phyloP scores from a whole-genome alignment of 164 flowering plant genomes.

The Echeveria elegans region DNA sequence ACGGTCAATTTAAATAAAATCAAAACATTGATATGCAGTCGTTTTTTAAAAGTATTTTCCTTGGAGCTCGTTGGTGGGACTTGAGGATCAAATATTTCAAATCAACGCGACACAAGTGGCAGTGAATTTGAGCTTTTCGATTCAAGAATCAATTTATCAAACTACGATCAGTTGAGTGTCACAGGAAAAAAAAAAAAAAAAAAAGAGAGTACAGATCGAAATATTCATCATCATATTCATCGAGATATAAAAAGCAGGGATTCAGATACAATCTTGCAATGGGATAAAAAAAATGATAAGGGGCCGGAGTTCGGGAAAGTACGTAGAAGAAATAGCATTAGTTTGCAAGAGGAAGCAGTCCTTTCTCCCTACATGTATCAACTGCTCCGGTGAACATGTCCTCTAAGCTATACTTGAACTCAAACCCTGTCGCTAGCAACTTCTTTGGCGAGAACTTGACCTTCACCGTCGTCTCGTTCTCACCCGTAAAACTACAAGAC shows the following conservation, averaged over 20 bases:
- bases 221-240: background rate
- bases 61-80: too few species aligned
- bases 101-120: too few species aligned
- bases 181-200: too few species aligned
- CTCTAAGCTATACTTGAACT: constrained; percentile 57
- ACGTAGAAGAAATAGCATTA: constrained; percentile 6
- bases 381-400: constrained; percentile 76
- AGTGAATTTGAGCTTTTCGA: too few species aligned
- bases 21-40: too few species aligned
- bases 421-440: constrained; percentile 43
- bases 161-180: too few species aligned
- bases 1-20: too few species aligned
- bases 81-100: too few species aligned
- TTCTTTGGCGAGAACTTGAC: constrained; percentile 59
- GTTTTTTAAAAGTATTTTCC: too few species aligned
- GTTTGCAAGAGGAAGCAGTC: constrained; percentile 38
- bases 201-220: too few species aligned
- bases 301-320: background rate
- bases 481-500: constrained; percentile 38
- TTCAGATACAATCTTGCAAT: background rate
- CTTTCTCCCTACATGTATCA: constrained; percentile 48
- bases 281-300: background rate
- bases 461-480: constrained; percentile 30
- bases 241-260: background rate
- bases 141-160: too few species aligned